A percentile compares a stretch with the other conserved stretches of the same genome.
Conservation (phyloP, 2,329 filamentous ascomycete genomes). For the Fusarium bactridioides region DNA sequence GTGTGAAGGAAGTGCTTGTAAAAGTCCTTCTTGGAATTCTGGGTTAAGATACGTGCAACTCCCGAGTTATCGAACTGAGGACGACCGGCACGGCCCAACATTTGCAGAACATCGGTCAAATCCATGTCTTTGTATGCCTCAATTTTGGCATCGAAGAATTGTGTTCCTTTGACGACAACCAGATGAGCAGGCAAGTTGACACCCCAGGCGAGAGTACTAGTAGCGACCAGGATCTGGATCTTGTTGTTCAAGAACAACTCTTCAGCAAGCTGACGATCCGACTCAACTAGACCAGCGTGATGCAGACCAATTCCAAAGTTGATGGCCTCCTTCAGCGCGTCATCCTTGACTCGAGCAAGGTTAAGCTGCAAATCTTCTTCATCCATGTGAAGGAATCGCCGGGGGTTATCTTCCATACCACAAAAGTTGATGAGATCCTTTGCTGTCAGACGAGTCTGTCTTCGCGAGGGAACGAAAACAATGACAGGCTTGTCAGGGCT, state of each 20-base stretch:
- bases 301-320: conserved; percentile 97
- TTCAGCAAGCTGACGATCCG: conserved; percentile 88
- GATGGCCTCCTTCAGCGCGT: conserved; percentile 89
- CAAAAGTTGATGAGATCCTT: conserved; percentile 97
- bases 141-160: conserved; percentile 97
- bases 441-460: conserved; percentile 93
- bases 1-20: conserved; percentile 99
- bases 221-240: conserved; percentile 95
- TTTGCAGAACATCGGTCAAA: conserved; percentile 95
- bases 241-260: conserved; percentile 98
- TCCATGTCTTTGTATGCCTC: conserved; percentile 99
- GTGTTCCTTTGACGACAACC: conserved; percentile 97
- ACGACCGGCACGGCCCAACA: conserved; percentile 93
- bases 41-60: conserved; percentile 96
- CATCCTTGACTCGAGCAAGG: conserved; percentile 89
- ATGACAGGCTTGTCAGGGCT: conserved; percentile 97
- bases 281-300: conserved; percentile 95
- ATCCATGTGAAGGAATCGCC: conserved; percentile 90
- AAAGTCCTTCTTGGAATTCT: conserved; percentile 97
- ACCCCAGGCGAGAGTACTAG: conserved; percentile 96
- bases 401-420: conserved; percentile 97
- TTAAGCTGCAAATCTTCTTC: conserved; percentile 93
- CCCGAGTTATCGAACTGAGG: conserved; percentile 97
- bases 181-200: conserved; percentile 97
- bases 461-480: conserved; percentile 94